phyloP scores from a whole-genome alignment of 2,329 filamentous ascomycete genomes.

The Diplodia seriata region DNA sequence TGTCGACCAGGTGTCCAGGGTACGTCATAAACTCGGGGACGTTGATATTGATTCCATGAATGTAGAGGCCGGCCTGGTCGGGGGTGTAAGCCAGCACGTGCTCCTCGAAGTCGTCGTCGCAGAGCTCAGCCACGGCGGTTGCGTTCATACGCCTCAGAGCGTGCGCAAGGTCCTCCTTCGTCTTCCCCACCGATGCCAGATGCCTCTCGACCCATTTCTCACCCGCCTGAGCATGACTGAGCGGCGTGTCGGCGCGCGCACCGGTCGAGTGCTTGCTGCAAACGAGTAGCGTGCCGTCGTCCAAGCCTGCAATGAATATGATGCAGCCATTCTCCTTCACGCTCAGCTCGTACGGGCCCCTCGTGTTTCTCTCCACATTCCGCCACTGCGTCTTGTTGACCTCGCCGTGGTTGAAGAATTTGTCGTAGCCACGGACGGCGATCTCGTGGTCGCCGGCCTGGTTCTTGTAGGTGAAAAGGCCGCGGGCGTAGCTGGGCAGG shows the following conservation, averaged over 20 bases:
- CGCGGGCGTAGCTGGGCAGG: constrained; percentile 90
- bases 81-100: constrained; percentile 90
- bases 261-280: constrained; percentile 99
- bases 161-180: constrained; percentile 76
- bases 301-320: constrained; percentile 92
- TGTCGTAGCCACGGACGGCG: constrained; percentile 90
- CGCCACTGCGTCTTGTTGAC: constrained; percentile 82
- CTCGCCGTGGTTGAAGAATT: constrained; percentile 96
- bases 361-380: constrained; percentile 76
- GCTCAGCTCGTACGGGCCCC: constrained; percentile 91
- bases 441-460: constrained; percentile 75
- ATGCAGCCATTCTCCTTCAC: constrained; percentile 99
- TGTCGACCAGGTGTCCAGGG: constrained; percentile 79
- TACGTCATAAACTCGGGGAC: constrained; percentile 91
- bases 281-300: constrained; percentile 88
- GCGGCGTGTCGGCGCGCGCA: constrained; percentile 69
- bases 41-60: constrained; percentile 96
- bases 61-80: constrained; percentile 85
- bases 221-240: constrained; percentile 85
- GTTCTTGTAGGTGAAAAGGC: constrained; percentile 85
- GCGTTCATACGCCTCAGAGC: constrained; percentile 80
- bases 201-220: constrained; percentile 84
- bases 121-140: constrained; percentile 95
- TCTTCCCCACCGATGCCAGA: constrained; percentile 77
- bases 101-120: constrained; percentile 95